Conservation (phyloP, 257 asterid genomes). For the Paulownia fortunei region DNA sequence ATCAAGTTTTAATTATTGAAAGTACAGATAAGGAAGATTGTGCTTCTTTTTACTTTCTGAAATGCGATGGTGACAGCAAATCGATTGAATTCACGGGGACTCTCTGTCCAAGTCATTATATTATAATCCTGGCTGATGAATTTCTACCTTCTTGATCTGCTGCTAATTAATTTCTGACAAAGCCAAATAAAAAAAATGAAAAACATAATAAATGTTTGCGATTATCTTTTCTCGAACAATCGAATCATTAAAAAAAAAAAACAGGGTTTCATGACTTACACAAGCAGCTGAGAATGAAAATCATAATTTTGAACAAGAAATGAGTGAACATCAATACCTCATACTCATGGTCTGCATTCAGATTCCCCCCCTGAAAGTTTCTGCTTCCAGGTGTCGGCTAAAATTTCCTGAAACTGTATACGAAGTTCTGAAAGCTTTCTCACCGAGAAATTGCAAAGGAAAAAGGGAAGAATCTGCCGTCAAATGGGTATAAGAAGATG, state of each 20-base stretch:
- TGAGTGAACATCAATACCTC: too few relatives aligned
- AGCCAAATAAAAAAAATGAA: not conserved
- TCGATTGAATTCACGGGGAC: not conserved
- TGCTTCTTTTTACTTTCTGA: not conserved
- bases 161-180: conserved; percentile 7
- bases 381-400: not conserved
- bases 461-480: not conserved
- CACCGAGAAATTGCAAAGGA: not conserved
- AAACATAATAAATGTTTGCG: not conserved
- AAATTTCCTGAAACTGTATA: not conserved
- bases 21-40: not conserved
- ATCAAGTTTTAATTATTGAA: too few relatives aligned
- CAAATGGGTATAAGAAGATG: not conserved
- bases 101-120: not conserved
- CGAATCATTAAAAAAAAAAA: not conserved
- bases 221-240: not conserved
- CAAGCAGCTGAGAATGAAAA: too few relatives aligned
- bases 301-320: too few relatives aligned
- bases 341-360: not conserved
- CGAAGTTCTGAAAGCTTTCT: not conserved
- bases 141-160: not conserved
- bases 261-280: too few relatives aligned
- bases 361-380: not conserved
- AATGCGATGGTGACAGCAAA: not conserved
- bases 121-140: not conserved